Evolutionary conservation across 768 basidiomycete genomes (phyloP).

Genomic region (Botryobasidium botryosum): DNA sequence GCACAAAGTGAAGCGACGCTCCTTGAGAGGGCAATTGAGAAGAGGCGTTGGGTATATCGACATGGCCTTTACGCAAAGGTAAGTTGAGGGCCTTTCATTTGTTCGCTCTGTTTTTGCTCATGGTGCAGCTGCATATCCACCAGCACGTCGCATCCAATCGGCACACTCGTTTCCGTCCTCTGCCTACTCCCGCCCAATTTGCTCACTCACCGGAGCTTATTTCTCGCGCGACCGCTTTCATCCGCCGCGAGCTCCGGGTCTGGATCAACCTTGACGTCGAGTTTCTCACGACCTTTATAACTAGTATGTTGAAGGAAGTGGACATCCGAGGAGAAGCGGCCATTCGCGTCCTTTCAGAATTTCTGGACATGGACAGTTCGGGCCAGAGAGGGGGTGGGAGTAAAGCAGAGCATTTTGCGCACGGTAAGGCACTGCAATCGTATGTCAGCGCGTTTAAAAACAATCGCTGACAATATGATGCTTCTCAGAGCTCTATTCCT

Average conservation of each 20-base stretch:
- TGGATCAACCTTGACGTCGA: constrained; percentile 87
- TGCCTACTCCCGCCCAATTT: constrained; percentile 75
- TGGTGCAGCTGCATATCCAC: neutral
- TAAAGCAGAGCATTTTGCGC: constrained; percentile 87
- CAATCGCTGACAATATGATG: neutral
- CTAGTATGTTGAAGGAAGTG: constrained; percentile 82
- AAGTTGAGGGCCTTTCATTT: constrained; percentile 13
- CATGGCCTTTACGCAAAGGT: constrained; percentile 78
- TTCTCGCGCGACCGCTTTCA: constrained; percentile 58
- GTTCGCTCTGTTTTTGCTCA: neutral
- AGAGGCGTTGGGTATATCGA: constrained; percentile 64
- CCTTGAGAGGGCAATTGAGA: constrained; percentile 55
- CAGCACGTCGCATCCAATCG: constrained; percentile 86
- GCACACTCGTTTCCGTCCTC: constrained; percentile 75
- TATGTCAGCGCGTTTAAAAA: constrained; percentile 1
- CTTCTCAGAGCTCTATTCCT: constrained; percentile 64
- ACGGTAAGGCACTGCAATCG: constrained; percentile 36
- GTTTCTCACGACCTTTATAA: constrained; percentile 79
- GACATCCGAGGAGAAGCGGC: constrained; percentile 74
- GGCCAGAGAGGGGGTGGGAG: constrained; percentile 29
- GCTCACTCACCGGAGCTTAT: constrained; percentile 56
- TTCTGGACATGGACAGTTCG: constrained; percentile 54
- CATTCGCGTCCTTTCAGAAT: constrained; percentile 61
- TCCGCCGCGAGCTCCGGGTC: constrained; percentile 71
- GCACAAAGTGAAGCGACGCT: constrained; percentile 21